Percentiles rank a stretch among this genome's conserved stretches.
Evolutionary conservation across 2,329 filamentous ascomycete genomes (phyloP).

Genomic region (Calonectria multiphialidica): DNA sequence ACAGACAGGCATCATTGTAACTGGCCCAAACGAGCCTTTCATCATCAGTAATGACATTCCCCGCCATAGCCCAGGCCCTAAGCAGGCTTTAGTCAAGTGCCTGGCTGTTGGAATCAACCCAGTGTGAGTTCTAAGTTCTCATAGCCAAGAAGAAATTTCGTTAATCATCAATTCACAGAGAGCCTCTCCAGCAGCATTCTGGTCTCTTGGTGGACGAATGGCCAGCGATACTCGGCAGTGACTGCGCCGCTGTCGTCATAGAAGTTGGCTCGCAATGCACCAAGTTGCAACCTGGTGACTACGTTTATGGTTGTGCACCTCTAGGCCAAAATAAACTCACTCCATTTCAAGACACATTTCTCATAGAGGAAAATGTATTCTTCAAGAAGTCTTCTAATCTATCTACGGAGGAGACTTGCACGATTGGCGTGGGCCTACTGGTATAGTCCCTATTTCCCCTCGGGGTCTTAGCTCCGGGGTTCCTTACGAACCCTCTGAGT

Average conservation of each 20-base stretch:
- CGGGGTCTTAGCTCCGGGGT: neutral
- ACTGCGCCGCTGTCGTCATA: conserved; percentile 49
- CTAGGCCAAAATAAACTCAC: conserved; percentile 48
- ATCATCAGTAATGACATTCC: conserved; percentile 36
- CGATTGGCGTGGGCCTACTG: conserved; percentile 50
- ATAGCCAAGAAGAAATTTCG: fast-evolving
- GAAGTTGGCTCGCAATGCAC: conserved; percentile 44
- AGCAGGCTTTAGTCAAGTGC: conserved; percentile 52
- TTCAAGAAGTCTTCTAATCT: conserved; percentile 46
- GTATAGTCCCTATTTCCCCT: conserved; percentile 31
- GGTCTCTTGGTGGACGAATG: conserved; percentile 48
- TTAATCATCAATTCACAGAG: conserved; percentile 33
- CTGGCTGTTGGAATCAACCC: conserved; percentile 51
- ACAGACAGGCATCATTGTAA: conserved; percentile 35
- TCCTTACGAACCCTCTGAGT: neutral
- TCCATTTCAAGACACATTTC: conserved; percentile 53
- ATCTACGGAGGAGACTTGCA: conserved; percentile 46
- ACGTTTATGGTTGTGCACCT: conserved; percentile 50
- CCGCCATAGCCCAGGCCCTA: conserved; percentile 44
- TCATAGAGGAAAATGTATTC: conserved; percentile 51
- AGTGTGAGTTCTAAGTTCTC: conserved; percentile 42
- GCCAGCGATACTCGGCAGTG: conserved; percentile 54
- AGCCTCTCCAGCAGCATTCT: conserved; percentile 48
- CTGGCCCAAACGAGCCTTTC: conserved; percentile 33
- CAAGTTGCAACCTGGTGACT: conserved; percentile 49